Conservation (phyloP, 2,329 filamentous ascomycete species). For the Aureobasidium musti region DNA sequence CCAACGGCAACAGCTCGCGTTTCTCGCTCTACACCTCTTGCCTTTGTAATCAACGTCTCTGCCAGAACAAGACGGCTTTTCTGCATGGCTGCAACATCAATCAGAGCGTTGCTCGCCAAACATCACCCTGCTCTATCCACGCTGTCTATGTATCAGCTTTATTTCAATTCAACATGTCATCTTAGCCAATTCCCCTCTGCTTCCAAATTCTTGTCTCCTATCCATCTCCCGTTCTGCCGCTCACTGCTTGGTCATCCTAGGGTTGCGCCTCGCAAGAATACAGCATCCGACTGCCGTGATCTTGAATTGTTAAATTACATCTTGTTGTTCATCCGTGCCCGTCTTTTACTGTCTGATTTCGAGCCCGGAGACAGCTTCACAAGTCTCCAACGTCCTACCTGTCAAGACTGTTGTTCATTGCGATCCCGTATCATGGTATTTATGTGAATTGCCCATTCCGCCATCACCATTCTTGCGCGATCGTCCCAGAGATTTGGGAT, state of each 20-base stretch:
- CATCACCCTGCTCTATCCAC: neutral
- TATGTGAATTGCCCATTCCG: neutral
- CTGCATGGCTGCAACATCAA: neutral
- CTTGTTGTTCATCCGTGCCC: neutral
- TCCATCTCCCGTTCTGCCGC: neutral
- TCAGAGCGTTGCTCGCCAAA: neutral
- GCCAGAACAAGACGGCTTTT: neutral
- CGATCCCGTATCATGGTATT: neutral
- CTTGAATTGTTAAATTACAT: neutral
- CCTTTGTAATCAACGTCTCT: too few species aligned
- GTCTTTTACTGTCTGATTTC: neutral
- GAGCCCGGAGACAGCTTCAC: neutral
- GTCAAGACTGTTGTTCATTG: neutral
- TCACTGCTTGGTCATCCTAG: neutral
- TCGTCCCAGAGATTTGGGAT: neutral
- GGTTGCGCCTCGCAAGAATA: neutral
- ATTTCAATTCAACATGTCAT: neutral
- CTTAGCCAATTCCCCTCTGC: neutral
- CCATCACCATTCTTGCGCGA: neutral
- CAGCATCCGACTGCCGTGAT: neutral
- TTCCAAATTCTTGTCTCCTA: constrained; percentile 3
- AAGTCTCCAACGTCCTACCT: too few species aligned
- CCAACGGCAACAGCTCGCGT: constrained; percentile 9
- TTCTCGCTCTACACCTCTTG: neutral
- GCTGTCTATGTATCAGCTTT: neutral